Conservation (phyloP, 1,284 basidiomycete genomes). For the Rhodotorula sp. region DNA sequence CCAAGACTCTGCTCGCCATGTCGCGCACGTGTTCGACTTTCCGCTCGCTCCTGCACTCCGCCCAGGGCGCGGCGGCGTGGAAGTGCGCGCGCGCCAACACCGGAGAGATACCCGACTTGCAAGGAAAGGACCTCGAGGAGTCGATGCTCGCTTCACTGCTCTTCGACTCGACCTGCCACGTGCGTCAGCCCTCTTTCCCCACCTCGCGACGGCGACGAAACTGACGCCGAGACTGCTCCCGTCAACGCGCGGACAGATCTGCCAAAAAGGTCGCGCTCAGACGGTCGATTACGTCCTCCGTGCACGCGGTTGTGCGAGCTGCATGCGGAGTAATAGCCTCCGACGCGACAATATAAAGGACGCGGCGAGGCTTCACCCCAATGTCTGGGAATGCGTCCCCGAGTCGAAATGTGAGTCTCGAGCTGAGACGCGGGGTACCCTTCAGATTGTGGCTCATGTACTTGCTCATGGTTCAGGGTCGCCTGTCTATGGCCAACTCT, state of each 20-base stretch:
- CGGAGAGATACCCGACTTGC: neutral
- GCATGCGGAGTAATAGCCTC: conserved; percentile 9
- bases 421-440: neutral
- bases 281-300: conserved; percentile 13
- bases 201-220: neutral
- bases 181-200: neutral
- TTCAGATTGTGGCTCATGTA: accelerated
- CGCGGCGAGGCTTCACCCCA: neutral
- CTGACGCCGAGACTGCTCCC: neutral
- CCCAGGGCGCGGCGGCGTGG: conserved; percentile 5
- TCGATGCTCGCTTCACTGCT: conserved; percentile 22
- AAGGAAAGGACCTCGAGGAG: conserved; percentile 12
- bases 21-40: conserved; percentile 16
- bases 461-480: neutral
- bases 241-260: neutral
- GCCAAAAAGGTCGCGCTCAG: conserved; percentile 13
- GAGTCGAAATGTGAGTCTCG: conserved; percentile 1
- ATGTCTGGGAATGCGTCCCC: conserved; percentile 1
- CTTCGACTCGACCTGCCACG: conserved; percentile 18
- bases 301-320: conserved; percentile 16
- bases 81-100: conserved; percentile 14
- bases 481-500: neutral
- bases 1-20: conserved; percentile 25
- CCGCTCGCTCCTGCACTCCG: conserved; percentile 10
- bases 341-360: neutral